Base-by-base conservation (phyloP, 345 rosid genomes). In the Barbarea vulgaris region DNA sequence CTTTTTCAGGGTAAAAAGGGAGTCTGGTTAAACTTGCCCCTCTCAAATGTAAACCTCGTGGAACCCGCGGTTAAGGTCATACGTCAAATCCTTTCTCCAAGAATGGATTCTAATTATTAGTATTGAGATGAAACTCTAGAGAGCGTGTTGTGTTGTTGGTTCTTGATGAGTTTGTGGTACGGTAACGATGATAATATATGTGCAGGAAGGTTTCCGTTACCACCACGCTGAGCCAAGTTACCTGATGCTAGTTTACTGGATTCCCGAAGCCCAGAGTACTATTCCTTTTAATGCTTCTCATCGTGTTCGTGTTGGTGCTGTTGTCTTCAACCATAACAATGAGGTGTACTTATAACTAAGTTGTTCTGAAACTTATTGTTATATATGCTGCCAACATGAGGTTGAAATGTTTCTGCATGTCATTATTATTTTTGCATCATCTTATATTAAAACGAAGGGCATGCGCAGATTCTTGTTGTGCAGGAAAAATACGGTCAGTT, bases 201-300 rank as follows among this genome's bases (percentile, higher is more conserved):
- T 25, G 33, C 66, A 91, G 97, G 87, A 87, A 78, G 97, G 97
- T 64, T 90, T 92, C 73, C 22, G 31, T 61, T 88, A 84, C 72
- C 97, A 92, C 72, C 97, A 90, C 62, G 97, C 96, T 28, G 97
- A 92, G 64, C 94, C 91, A 67, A 77, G 58, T 77, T 89, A 92
- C 76, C 84, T 92, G 63, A 90, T 90, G 97, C 88, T 92, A 73
- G 88, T 84, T 70, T 81, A 82, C 72, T 92, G 97, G 97, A 86
- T 92, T 81, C 92, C 97, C 1, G 68, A 75, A 62, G 82, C 85
- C 15, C 75, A 79, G 11, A 84, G 81, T 70, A 92, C 88, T 6
- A 82, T 92, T 44, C 97, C 97, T 52, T 81, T 82, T 27, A 92
- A 92, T 79, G 97, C 96, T 67, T 75, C 96, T 14, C 97, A 90